phyloP scores from a whole-genome alignment of 768 basidiomycete species.

The Kwoniella bestiolae region DNA sequence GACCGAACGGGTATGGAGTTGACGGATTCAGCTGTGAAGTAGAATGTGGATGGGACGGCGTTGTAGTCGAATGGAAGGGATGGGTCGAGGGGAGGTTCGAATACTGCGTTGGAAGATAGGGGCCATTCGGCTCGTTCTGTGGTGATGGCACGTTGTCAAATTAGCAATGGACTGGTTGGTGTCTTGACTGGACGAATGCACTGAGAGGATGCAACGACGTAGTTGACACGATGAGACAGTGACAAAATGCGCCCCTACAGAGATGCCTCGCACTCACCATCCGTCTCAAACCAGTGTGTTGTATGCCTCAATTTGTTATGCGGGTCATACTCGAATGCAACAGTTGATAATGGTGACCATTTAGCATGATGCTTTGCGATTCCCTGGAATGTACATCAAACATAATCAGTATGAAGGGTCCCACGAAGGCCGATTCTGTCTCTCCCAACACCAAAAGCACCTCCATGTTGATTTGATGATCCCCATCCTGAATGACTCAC shows the following conservation, averaged over 20 bases:
- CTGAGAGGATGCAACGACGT: too few relatives aligned
- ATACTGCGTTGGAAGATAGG: conserved; percentile 78
- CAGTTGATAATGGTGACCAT: conserved; percentile 95
- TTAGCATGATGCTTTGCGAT: conserved; percentile 98
- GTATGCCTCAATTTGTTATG: conserved; percentile 97
- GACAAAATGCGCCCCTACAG: too few relatives aligned
- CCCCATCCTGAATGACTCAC: conserved; percentile 59
- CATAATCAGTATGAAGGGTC: neutral
- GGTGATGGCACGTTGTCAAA: neutral
- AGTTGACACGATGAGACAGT: too few relatives aligned
- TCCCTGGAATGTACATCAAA: conserved; percentile 64
- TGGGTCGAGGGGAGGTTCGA: conserved; percentile 73
- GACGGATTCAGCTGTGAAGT: conserved; percentile 92
- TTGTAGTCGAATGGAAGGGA: conserved; percentile 85
- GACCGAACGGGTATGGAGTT: conserved; percentile 62
- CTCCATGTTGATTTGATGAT: too few relatives aligned
- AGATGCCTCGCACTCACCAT: conserved; percentile 44
- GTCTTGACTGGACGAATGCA: too few relatives aligned
- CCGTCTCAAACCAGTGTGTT: conserved; percentile 83
- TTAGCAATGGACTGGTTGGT: neutral
- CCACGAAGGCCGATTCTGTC: too few relatives aligned
- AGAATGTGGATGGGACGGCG: conserved; percentile 86
- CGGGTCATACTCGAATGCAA: conserved; percentile 97
- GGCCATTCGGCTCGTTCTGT: conserved; percentile 83
- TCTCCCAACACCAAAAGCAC: too few relatives aligned